Evolutionary conservation across 176 grass and related monocot genomes (phyloP).

Genomic region (Triticum monococcum): DNA sequence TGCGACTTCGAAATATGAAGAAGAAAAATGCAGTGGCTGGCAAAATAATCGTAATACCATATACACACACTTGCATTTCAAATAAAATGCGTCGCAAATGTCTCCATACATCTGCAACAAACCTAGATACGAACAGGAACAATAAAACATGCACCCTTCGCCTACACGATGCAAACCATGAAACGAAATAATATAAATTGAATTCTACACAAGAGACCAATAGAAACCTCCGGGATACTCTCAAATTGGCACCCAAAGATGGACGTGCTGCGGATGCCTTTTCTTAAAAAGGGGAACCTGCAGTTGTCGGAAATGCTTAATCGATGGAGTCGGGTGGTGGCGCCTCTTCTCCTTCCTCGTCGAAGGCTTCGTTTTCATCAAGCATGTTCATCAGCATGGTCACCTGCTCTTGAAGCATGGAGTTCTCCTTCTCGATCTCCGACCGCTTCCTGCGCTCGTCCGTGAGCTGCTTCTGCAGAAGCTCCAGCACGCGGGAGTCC

Average conservation of each 20-base stretch:
- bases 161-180: constrained; percentile 35
- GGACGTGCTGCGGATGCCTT: background rate
- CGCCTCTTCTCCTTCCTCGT: constrained; percentile 59
- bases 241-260: constrained; percentile 30
- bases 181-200: constrained; percentile 37
- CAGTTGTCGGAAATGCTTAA: background rate
- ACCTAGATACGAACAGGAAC: constrained; percentile 27
- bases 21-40: background rate
- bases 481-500: constrained; percentile 79
- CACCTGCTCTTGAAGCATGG: constrained; percentile 81
- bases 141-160: constrained; percentile 27
- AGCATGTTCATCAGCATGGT: constrained; percentile 86
- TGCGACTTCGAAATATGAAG: background rate
- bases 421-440: constrained; percentile 83
- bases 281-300: background rate
- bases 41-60: background rate
- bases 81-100: constrained; percentile 30
- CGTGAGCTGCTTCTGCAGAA: constrained; percentile 73
- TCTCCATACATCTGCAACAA: constrained; percentile 30
- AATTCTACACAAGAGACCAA: constrained; percentile 34
- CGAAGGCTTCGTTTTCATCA: constrained; percentile 51
- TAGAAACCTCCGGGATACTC: constrained; percentile 26
- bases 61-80: constrained; percentile 31
- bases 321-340: constrained; percentile 30
- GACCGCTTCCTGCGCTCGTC: constrained; percentile 77